Evolutionary conservation across 2,329 filamentous ascomycete genomes (phyloP), one percentile per base, ranked within the genome.

Genomic region (Penicillium sp.): DNA sequence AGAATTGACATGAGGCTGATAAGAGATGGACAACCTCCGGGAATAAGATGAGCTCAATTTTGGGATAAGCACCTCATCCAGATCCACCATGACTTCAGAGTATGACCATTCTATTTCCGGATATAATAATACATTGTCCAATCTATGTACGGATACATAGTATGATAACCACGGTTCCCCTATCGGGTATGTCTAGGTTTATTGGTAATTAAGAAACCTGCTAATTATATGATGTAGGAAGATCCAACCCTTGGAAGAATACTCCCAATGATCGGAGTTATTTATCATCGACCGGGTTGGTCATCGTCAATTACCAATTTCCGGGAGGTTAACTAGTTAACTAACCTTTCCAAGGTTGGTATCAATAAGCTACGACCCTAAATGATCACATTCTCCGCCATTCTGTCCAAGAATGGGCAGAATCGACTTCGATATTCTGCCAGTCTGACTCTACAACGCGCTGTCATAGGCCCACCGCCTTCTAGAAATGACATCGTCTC

Each of bases 311-410:
- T 53, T 48, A 53, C 33, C 42, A 53, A 53, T 23, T 23, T 29
- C 51, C 2, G 31, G 42, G 49, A 25, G 5, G 15, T n/a, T n/a
- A n/a, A n/a, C n/a, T n/a, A n/a, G n/a, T n/a, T n/a, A 3, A 3
- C 9, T 35, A 23, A 48, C 15, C 31, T 23, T 35, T 23, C 29
- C 31, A 23, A 17, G 8, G n/a, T 35, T 33, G 29, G 23, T 17
- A 35, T 33, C 29, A 13, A 33, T 43, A 15, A 27, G 29, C 29
- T 36, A 27, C 7, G 36, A 27, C 5, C 50, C 49, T n/a, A 64
- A 23, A 69, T 71, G 17, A 70, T 71, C 60, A 61, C 59, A 33
- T 47, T 48, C 45, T 36, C 36, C 21, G 45, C 45, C 31, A 35
- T 48, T 48, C 45, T n/a, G 12, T 19, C 4, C 19, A 29, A 45